Evolutionary conservation across 108 stramenopile species (phyloP), one percentile per base, ranked within the genome.

Genomic region (Poteriospumella lacustris): DNA sequence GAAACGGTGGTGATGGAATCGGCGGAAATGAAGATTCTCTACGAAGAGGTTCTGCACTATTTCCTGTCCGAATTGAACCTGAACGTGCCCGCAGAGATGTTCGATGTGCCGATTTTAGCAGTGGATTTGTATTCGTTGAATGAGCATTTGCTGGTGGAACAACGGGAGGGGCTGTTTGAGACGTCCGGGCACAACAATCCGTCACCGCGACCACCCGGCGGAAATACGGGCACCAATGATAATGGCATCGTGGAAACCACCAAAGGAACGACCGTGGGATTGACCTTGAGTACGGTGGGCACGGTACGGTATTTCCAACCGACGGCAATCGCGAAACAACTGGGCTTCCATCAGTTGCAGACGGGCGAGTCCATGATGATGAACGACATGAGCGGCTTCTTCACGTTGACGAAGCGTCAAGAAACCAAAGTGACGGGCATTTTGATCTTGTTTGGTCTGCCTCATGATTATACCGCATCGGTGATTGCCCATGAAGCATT

Each of bases 401-500:
- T n/a, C n/a, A n/a, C n/a, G n/a, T n/a, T 52, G 47, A 64, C 9
- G 31, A 64, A 34, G 5, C 5, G 31, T 34, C 5, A 64, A 12
- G 60, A 31, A 31, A 26, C 5, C 3, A 34, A 64, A 31, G 91
- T 94, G 31, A 91, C 89, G 41, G 91, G 91, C 24, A 88, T 94
- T 42, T 79, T 94, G 52, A 91, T 92, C 69, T 80, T 94, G 9
- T 89, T 85, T 28, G 91, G 92, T 0, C 88, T 94, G 42, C 93
- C 93, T 3, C 64, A 83, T 26, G 90, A 91, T 78, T 78, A 91
- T 75, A 90, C 90, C 44, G 91, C 88, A 29, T 90, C 90, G 69
- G 90, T 92, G 52, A 79, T 94, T 59, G 93, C 93, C 19, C 93
- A 92, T 79, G 93, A 94, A 79, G 91, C 91, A 1, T 90, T 87